Percentiles rank a stretch among this genome's conserved stretches.
phyloP scores from a whole-genome alignment of 257 asterid genomes.

The Petunia axillaris region DNA sequence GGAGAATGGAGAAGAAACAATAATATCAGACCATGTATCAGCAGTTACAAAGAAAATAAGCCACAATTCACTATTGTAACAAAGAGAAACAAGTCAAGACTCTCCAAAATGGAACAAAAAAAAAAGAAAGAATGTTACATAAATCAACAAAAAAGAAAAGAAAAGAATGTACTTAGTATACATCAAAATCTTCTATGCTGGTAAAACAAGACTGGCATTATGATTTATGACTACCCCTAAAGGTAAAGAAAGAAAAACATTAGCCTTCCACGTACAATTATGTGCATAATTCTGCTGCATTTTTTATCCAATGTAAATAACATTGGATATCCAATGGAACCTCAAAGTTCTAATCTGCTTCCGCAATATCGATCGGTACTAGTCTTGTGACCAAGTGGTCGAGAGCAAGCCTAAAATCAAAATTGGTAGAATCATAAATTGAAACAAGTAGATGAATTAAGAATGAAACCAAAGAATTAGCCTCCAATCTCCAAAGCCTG shows the following conservation, averaged over 20 bases:
- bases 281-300: slow-evolving; percentile 4
- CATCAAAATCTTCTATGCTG: neutral
- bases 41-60: slow-evolving; percentile 2
- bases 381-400: slow-evolving; percentile 13
- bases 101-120: neutral
- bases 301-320: neutral
- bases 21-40: neutral
- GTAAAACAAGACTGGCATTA: neutral
- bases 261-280: neutral
- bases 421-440: neutral
- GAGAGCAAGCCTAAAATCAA: slow-evolving; percentile 17
- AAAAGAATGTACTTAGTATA: neutral
- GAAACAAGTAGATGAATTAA: neutral
- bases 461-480: slow-evolving; percentile 14
- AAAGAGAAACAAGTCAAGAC: neutral
- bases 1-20: neutral
- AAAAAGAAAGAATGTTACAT: neutral
- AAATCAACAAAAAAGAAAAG: neutral
- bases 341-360: slow-evolving; percentile 18
- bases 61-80: neutral
- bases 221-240: neutral
- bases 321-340: neutral
- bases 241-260: neutral
- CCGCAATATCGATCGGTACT: neutral
- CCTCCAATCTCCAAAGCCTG: slow-evolving; percentile 17